Evolutionary conservation across 345 rosid species (phyloP), one percentile per base, ranked within the genome.

Genomic region (Adansonia digitata): DNA sequence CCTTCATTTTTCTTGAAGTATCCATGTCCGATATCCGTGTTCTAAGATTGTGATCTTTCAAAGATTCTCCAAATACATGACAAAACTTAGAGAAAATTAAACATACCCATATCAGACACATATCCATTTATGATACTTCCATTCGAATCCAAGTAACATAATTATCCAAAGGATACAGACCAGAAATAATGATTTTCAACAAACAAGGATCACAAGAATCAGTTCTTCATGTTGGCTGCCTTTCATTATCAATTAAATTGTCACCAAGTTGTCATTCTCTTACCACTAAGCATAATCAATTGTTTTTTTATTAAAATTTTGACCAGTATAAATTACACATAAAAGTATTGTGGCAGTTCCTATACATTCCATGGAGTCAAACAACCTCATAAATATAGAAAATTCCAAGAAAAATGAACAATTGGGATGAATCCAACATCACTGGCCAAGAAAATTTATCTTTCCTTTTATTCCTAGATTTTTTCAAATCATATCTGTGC

Each of bases 391-490:
- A 53, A 57, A n/a, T 24, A 52, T 1, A 18, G 64, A 4, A 48
- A 14, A 62, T 62, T 14, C 63, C 40, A 46, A 31, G 11, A 14
- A 59, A 22, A 40, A 24, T 72, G 11, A 2, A 31, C 11, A 4
- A 34, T 11, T 12, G 35, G 53, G 35, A 13, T 15, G 65, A 29
- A 40, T 39, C 59, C 73, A 43, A 43, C 20, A 26, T 7, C 71
- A 68, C 18, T 27, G 7, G 70, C 43, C 75, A 15, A 60, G 71
- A 74, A 42, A 73, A 71, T 8, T 9, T 27, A 60, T 24, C 43
- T 39, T 73, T 24, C 34, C 74, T 79, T 77, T 84, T 81, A 26
- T 84, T 81, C 74, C 56, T 48, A 13, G 40, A 71, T 27, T 40
- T 26, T 26, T 42, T 75, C 51, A 49, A 13, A 68, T 7, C 34